A percentile compares a stretch with the other conserved stretches of the same genome.
Conservation (phyloP, 2,329 filamentous ascomycete species). For the Teratosphaeria viscida region DNA sequence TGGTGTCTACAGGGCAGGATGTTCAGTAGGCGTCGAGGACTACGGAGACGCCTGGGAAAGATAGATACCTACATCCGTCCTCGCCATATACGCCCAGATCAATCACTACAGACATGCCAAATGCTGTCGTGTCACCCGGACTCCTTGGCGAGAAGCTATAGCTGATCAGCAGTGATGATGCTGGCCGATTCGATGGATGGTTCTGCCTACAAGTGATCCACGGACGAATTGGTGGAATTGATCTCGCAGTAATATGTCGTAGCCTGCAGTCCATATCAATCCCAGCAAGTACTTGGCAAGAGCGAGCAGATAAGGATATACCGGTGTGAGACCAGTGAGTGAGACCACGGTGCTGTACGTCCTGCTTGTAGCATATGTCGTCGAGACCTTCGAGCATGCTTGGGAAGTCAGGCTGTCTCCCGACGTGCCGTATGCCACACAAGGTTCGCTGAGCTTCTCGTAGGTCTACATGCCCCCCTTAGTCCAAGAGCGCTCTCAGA, state of each 20-base stretch:
- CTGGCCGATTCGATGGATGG: neutral
- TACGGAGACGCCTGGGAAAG: neutral
- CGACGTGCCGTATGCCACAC: constrained; percentile 44
- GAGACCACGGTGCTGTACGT: constrained; percentile 44
- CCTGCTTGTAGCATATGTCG: constrained; percentile 45
- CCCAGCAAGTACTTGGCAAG: neutral
- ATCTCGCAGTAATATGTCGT: constrained; percentile 54
- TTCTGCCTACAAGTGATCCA: constrained; percentile 36
- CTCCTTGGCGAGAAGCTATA: constrained; percentile 36
- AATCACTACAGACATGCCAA: constrained; percentile 40
- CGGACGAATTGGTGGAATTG: constrained; percentile 44
- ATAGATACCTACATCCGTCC: constrained; percentile 33
- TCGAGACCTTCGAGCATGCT: constrained; percentile 37
- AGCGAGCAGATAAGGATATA: neutral
- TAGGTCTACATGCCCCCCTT: constrained; percentile 38
- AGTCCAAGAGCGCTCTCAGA: no score
- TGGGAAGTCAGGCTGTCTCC: constrained; percentile 27
- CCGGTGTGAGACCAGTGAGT: constrained; percentile 37
- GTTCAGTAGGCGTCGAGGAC: constrained; percentile 23
- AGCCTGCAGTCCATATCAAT: constrained; percentile 8
- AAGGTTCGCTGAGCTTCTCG: constrained; percentile 33
- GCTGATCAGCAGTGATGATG: neutral
- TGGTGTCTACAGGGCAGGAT: constrained; percentile 23
- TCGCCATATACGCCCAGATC: constrained; percentile 46
- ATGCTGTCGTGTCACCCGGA: constrained; percentile 46